These are phyloP conservation scores for Coemansia pectinata DNA, from an alignment of 192 early-diverging fungal genomes.

Conservation along the genomic window DNA sequence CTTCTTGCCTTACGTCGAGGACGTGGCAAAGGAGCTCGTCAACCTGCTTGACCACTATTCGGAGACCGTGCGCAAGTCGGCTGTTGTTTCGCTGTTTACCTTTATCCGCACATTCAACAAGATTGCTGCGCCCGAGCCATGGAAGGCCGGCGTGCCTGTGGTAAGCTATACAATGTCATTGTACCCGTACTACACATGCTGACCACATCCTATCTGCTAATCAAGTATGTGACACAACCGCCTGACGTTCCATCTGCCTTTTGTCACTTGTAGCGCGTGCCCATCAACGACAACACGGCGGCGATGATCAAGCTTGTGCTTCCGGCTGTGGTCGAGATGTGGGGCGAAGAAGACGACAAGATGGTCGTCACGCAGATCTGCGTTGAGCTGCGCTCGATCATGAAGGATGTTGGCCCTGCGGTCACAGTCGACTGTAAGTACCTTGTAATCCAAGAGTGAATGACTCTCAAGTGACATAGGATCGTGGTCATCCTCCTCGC, in stretches of 20 bases:
- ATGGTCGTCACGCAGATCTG: slow-evolving; percentile 79
- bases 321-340: slow-evolving; percentile 68
- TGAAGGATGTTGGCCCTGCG: slow-evolving; percentile 76
- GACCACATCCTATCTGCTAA: neutral
- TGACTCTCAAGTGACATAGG: neutral
- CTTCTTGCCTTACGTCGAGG: slow-evolving; percentile 86
- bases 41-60: slow-evolving; percentile 74
- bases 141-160: slow-evolving; percentile 76
- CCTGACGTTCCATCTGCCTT: slow-evolving; percentile 1
- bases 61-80: slow-evolving; percentile 81
- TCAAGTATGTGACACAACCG: neutral
- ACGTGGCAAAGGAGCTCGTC: slow-evolving; percentile 65
- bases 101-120: slow-evolving; percentile 78
- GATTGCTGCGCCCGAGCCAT: slow-evolving; percentile 66
- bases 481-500: neutral
- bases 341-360: slow-evolving; percentile 84
- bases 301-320: slow-evolving; percentile 69
- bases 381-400: slow-evolving; percentile 67
- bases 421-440: slow-evolving; percentile 53
- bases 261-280: slow-evolving; percentile 54
- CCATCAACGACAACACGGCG: slow-evolving; percentile 75
- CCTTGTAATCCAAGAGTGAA: neutral
- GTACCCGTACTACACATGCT: neutral
- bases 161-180: slow-evolving; percentile 16
- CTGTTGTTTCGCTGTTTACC: slow-evolving; percentile 66